phyloP scores from a whole-genome alignment of 2,329 filamentous ascomycete genomes.

The Neofusicoccum sp. region DNA sequence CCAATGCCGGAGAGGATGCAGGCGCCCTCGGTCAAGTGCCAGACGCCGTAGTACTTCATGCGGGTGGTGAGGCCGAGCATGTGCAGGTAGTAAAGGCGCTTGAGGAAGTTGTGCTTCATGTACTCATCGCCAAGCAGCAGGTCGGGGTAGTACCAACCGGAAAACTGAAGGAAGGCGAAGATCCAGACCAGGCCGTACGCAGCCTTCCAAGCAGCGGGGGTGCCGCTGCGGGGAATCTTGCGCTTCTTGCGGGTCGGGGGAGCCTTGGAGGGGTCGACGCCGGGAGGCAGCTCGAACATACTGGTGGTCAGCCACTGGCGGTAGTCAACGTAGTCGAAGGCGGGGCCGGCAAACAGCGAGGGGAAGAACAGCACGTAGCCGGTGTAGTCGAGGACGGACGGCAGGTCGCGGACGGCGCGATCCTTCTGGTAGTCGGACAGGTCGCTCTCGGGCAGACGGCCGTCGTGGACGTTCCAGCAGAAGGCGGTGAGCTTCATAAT shows the following conservation, averaged over 20 bases:
- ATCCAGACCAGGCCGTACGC: slow-evolving; percentile 77
- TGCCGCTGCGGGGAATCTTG: slow-evolving; percentile 88
- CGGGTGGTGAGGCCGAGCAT: slow-evolving; percentile 81
- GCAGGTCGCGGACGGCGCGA: slow-evolving; percentile 74
- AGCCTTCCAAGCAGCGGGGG: slow-evolving; percentile 79
- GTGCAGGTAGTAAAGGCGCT: slow-evolving; percentile 77
- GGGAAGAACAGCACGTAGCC: slow-evolving; percentile 97
- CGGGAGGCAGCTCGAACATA: slow-evolving; percentile 86
- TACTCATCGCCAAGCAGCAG: slow-evolving; percentile 69
- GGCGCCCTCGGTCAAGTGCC: slow-evolving; percentile 88
- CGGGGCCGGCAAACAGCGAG: slow-evolving; percentile 82
- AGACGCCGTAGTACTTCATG: slow-evolving; percentile 96
- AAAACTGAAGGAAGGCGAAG: slow-evolving; percentile 72
- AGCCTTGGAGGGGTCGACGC: slow-evolving; percentile 80
- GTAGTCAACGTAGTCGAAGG: slow-evolving; percentile 95
- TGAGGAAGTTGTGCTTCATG: slow-evolving; percentile 67
- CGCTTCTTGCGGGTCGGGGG: slow-evolving; percentile 86
- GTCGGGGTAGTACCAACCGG: slow-evolving; percentile 64
- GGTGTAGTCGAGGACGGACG: slow-evolving; percentile 75
- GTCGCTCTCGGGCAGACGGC: slow-evolving; percentile 73
- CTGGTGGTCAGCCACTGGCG: slow-evolving; percentile 87
- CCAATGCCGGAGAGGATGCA: slow-evolving; percentile 93
- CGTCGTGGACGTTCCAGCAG: slow-evolving; percentile 97
- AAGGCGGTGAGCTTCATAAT: slow-evolving; percentile 98
- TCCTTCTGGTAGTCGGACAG: slow-evolving; percentile 88